Percentiles rank a stretch among this genome's conserved stretches.
Evolutionary conservation across 2,329 filamentous ascomycete genomes (phyloP).

Genomic region (Cladosporium halotolerans): DNA sequence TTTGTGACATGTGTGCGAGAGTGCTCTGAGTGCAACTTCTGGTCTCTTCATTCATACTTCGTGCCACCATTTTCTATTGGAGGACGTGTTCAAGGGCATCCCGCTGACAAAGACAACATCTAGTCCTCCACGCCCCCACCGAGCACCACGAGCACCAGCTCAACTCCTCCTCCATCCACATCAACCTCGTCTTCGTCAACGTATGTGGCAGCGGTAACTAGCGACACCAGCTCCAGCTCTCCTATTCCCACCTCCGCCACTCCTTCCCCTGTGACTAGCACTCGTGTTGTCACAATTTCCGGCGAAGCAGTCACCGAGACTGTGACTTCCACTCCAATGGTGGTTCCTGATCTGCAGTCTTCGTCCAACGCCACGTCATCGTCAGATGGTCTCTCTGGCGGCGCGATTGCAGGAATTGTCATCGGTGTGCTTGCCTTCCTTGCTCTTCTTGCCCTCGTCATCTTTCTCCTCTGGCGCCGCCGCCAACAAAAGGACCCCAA

Average conservation of each 20-base stretch:
- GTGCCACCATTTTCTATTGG: slow-evolving; percentile 1
- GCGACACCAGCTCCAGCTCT: slow-evolving; percentile 16
- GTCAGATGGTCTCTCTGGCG: slow-evolving; percentile 28
- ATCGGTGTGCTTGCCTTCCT: slow-evolving; percentile 36
- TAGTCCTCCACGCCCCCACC: background rate
- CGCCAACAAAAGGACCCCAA: slow-evolving; percentile 11
- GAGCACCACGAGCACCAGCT: slow-evolving; percentile 6
- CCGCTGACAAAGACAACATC: background rate
- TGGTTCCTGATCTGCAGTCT: slow-evolving; percentile 18
- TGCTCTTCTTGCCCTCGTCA: slow-evolving; percentile 31
- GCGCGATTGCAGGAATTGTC: slow-evolving; percentile 43
- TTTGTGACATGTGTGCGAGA: background rate
- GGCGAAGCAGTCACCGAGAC: slow-evolving; percentile 40
- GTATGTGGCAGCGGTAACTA: background rate
- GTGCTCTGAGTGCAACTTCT: background rate
- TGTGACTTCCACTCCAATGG: slow-evolving; percentile 34
- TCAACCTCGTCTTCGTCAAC: slow-evolving; percentile 15
- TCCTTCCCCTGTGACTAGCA: slow-evolving; percentile 29
- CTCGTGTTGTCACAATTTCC: slow-evolving; percentile 38
- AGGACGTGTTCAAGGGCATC: background rate
- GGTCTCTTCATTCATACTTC: background rate
- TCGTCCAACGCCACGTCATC: slow-evolving; percentile 17
- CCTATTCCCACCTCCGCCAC: slow-evolving; percentile 16
- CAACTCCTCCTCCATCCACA: slow-evolving; percentile 5
- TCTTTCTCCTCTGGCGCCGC: slow-evolving; percentile 36